These are phyloP conservation scores for Fraxinus albicans DNA, from an alignment of 305 asterid species.

Conservation along the genomic window DNA sequence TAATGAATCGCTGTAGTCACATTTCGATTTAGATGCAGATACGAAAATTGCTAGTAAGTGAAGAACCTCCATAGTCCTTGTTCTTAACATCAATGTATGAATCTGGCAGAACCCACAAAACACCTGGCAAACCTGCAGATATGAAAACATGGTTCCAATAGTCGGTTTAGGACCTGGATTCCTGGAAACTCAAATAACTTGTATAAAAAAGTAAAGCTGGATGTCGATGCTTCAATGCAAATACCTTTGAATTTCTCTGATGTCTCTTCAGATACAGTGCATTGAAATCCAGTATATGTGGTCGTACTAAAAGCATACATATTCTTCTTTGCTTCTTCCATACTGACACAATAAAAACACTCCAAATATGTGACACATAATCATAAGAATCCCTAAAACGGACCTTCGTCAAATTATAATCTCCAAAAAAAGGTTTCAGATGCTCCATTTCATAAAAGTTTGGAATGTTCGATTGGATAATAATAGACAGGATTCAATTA, in stretches of 20 bases:
- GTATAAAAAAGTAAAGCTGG: background rate
- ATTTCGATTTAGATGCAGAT: background rate
- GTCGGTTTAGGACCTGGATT: background rate
- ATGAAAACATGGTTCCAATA: background rate
- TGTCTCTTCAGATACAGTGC: constrained; percentile 98
- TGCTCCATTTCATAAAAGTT: background rate
- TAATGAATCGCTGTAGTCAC: background rate
- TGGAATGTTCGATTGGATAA: background rate
- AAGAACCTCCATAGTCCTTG: constrained; percentile 97
- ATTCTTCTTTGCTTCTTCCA: constrained; percentile 98
- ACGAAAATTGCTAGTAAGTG: background rate
- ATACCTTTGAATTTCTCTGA: constrained; percentile 96
- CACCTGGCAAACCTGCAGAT: constrained; percentile 89
- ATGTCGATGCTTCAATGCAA: background rate
- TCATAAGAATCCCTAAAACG: background rate
- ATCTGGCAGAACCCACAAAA: constrained; percentile 95
- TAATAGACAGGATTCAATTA: background rate
- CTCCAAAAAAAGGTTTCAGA: background rate
- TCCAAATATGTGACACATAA: background rate
- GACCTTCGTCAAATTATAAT: background rate
- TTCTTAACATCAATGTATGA: constrained; percentile 94
- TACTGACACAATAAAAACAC: constrained; percentile 35
- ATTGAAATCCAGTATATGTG: constrained; percentile 92
- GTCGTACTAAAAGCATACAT: constrained; percentile 97
- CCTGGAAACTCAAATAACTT: background rate